Conservation (phyloP, 345 rosid genomes). For the Eucalyptus caleyi region DNA sequence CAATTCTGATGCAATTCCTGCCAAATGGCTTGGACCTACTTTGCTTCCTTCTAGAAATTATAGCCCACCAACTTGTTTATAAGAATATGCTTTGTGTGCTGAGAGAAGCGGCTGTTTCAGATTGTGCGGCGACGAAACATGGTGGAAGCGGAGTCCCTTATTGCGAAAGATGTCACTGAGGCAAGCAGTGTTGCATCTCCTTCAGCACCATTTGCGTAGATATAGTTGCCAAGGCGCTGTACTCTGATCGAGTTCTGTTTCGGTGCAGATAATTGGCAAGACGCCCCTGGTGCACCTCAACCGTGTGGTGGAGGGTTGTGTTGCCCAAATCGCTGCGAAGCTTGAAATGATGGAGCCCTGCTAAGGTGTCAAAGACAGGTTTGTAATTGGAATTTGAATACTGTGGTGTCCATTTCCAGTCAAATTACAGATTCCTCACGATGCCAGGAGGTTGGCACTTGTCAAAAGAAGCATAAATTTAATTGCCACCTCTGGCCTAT, state of each 20-base stretch:
- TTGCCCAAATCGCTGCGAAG: constrained; percentile 64
- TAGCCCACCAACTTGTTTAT: no score
- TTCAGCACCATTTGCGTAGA: neutral
- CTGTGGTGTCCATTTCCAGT: neutral
- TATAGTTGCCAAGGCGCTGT: neutral
- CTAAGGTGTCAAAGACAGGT: constrained; percentile 89
- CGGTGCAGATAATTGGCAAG: constrained; percentile 45
- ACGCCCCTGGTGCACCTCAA: constrained; percentile 79
- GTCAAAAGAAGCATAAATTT: neutral
- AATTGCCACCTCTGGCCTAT: neutral
- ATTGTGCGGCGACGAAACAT: no score
- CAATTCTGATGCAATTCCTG: no score
- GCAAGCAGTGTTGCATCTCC: neutral
- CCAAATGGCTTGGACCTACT: no score
- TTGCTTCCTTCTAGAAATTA: no score
- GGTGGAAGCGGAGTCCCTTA: no score
- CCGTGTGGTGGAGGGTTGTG: constrained; percentile 54
- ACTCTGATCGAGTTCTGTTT: neutral
- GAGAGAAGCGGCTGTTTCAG: no score
- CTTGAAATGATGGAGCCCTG: constrained; percentile 82
- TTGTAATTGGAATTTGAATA: neutral
- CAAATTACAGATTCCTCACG: neutral
- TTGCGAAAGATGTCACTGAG: no score
- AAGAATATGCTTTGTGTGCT: no score
- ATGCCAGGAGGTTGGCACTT: neutral